These are phyloP conservation scores for Colletotrichum chrysophilum DNA, from an alignment of 2,329 filamentous ascomycete genomes.

Conservation along the genomic window DNA sequence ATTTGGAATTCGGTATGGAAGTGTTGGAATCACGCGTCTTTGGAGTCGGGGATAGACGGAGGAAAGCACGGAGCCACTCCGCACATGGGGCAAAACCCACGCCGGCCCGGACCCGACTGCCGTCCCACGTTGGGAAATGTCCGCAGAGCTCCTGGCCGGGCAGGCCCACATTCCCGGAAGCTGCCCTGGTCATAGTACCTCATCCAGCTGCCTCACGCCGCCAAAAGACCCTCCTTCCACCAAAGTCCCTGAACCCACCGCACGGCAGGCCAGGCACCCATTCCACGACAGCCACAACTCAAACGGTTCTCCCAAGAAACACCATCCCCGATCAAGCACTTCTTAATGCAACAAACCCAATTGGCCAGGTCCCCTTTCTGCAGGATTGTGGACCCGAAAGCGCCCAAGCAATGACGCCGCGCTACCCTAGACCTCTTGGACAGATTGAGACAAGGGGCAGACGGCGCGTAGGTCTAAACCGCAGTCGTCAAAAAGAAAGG, in stretches of 20 bases:
- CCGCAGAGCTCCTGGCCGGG: too few relatives aligned
- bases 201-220: too few relatives aligned
- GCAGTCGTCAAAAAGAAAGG: background rate
- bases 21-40: fast-evolving
- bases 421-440: background rate
- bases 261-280: background rate
- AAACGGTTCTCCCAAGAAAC: background rate
- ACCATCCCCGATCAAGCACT: background rate
- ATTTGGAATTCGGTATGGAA: too few relatives aligned
- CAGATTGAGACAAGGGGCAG: background rate
- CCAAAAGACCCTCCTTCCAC: background rate
- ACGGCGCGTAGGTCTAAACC: background rate
- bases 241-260: background rate
- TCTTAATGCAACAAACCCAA: background rate
- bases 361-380: background rate
- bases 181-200: too few relatives aligned
- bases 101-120: background rate
- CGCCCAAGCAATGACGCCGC: background rate
- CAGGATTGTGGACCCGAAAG: background rate
- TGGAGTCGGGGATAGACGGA: background rate
- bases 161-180: background rate
- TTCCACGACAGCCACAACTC: background rate
- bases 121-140: background rate
- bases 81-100: background rate
- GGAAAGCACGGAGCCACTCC: background rate